Percentiles rank a stretch among this genome's conserved stretches.
These are phyloP conservation scores for Mycena kentingensis DNA, from an alignment of 768 basidiomycete species.

Conservation along the genomic window DNA sequence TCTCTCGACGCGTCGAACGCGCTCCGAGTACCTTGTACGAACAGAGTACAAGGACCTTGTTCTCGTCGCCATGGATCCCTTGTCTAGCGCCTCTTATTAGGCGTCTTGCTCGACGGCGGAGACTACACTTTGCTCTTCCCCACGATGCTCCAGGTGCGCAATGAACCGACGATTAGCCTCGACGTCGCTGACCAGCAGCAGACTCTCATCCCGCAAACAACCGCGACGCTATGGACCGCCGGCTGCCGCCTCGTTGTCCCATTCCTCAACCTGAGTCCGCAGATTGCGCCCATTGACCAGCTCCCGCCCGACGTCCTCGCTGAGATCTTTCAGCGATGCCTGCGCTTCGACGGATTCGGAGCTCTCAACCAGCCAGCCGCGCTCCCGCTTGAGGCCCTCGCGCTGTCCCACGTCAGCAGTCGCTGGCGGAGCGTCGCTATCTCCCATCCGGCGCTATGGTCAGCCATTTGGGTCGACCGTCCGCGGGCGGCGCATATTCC, in stretches of 20 bases:
- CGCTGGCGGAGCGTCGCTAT: constrained; percentile 18
- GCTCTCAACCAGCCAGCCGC: constrained; percentile 8
- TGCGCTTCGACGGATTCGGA: constrained; percentile 9
- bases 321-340: constrained; percentile 15
- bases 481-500: constrained; percentile 11
- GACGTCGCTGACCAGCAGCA: not conserved
- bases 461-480: constrained; percentile 20
- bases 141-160: not conserved
- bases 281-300: not conserved
- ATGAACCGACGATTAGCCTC: too few relatives aligned
- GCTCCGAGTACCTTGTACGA: too few relatives aligned
- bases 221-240: not conserved
- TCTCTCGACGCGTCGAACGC: too few relatives aligned
- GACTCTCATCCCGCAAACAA: not conserved
- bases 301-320: constrained; percentile 8
- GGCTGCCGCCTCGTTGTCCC: not conserved
- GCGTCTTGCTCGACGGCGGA: not conserved
- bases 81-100: not conserved
- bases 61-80: not conserved
- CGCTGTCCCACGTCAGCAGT: constrained; percentile 19
- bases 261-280: not conserved
- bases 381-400: constrained; percentile 14
- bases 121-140: not conserved
- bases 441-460: constrained; percentile 19
- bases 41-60: too few relatives aligned